Percentiles rank a stretch among this genome's conserved stretches.
These are phyloP conservation scores for Fomitopsis schrenkii DNA, from an alignment of 1,284 basidiomycete genomes.

Conservation along the genomic window DNA sequence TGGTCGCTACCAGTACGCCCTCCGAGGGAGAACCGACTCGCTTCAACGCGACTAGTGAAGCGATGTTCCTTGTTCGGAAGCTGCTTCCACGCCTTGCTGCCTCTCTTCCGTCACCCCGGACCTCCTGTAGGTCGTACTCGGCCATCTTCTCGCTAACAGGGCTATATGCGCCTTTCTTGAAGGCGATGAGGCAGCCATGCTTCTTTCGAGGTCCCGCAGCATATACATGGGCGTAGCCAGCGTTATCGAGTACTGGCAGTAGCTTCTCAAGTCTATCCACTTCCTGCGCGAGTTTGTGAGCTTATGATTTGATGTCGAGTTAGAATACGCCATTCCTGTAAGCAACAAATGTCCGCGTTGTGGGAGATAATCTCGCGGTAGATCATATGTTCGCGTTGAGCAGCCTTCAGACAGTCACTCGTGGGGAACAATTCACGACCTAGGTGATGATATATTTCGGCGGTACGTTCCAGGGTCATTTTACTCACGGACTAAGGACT, in stretches of 20 bases:
- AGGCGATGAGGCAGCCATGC: conserved; percentile 83
- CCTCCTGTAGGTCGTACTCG: conserved; percentile 64
- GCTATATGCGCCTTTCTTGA: conserved; percentile 49
- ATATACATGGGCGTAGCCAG: conserved; percentile 58
- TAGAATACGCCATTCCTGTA: conserved; percentile 53
- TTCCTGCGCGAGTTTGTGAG: conserved; percentile 46
- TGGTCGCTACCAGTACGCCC: conserved; percentile 77
- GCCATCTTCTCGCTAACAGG: conserved; percentile 44
- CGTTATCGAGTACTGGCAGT: conserved; percentile 53
- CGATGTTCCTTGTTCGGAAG: conserved; percentile 83
- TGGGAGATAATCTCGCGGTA: conserved; percentile 67
- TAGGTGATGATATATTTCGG: conserved; percentile 26
- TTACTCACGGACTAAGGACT: conserved; percentile 72
- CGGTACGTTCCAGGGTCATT: background rate
- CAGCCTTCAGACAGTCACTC: conserved; percentile 75
- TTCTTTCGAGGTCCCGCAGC: conserved; percentile 68
- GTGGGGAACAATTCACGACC: conserved; percentile 84
- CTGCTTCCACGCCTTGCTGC: conserved; percentile 50
- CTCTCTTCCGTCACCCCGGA: conserved; percentile 36
- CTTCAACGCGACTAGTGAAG: conserved; percentile 65
- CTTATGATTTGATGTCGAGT: background rate
- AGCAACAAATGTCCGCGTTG: conserved; percentile 73
- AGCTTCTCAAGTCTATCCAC: conserved; percentile 70
- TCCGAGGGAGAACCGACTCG: conserved; percentile 32
- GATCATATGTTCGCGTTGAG: conserved; percentile 71